phyloP scores from a whole-genome alignment of 352 stramenopile species.

The Albugo candida region DNA sequence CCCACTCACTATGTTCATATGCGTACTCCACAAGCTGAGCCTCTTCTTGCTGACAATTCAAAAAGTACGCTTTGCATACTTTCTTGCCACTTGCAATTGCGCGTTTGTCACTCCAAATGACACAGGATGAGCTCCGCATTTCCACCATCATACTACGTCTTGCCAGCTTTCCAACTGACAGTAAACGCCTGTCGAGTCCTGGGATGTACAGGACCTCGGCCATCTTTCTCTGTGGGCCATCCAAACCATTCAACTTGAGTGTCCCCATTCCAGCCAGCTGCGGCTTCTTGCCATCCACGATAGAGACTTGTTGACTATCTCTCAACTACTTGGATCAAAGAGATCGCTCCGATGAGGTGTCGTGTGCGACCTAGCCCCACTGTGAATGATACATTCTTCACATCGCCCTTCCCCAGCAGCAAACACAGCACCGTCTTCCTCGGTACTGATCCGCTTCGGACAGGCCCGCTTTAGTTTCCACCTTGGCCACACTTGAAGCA shows the following conservation, averaged over 20 bases:
- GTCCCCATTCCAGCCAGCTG: background rate
- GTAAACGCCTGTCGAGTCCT: constrained; percentile 4
- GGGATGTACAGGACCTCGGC: constrained; percentile 7
- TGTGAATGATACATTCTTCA: constrained; percentile 5
- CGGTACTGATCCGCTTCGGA: background rate
- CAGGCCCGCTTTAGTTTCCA: constrained; percentile 8
- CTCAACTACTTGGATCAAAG: constrained; percentile 4
- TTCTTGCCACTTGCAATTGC: constrained; percentile 5
- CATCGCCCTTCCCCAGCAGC: background rate
- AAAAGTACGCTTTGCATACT: constrained; percentile 5
- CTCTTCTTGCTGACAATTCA: constrained; percentile 5
- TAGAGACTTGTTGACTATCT: constrained; percentile 1
- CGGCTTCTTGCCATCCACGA: constrained; percentile 6
- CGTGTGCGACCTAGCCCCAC: constrained; percentile 7
- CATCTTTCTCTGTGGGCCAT: constrained; percentile 1
- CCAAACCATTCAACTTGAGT: background rate
- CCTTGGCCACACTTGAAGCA: constrained; percentile 6
- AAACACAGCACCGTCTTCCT: constrained; percentile 1
- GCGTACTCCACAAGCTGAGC: constrained; percentile 3
- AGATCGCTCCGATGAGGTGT: constrained; percentile 6
- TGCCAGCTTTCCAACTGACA: constrained; percentile 8
- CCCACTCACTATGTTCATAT: constrained; percentile 4
- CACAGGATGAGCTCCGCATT: background rate
- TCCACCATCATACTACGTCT: constrained; percentile 4
- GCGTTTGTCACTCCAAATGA: constrained; percentile 2